phyloP scores from a whole-genome alignment of 306 rosid species.

The Prunus padus region DNA sequence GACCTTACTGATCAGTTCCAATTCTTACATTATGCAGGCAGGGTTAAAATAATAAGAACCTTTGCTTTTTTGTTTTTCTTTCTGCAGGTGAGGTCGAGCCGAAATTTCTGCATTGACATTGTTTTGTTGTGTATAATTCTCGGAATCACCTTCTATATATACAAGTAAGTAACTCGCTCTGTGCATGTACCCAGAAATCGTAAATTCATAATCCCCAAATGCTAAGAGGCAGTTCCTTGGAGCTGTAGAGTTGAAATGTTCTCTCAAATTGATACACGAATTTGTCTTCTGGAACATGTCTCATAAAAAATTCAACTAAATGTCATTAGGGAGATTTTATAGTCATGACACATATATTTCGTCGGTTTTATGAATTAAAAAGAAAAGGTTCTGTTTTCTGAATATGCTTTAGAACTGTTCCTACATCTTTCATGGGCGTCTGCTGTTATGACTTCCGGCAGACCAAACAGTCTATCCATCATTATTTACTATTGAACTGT shows the following conservation, averaged over 20 bases:
- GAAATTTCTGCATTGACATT: conserved; percentile 87
- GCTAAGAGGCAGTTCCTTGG: background rate
- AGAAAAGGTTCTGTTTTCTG: background rate
- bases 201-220: background rate
- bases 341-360: background rate
- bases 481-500: background rate
- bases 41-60: conserved; percentile 15
- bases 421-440: background rate
- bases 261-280: background rate
- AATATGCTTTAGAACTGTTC: background rate
- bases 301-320: background rate
- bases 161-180: conserved; percentile 53
- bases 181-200: background rate
- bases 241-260: background rate
- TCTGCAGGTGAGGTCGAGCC: conserved; percentile 76
- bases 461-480: background rate
- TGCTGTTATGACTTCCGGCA: background rate
- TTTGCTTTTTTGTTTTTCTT: conserved; percentile 13
- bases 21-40: background rate
- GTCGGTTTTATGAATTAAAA: background rate
- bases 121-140: conserved; percentile 71
- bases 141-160: conserved; percentile 62
- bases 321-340: background rate
- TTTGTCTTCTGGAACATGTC: background rate
- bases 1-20: background rate